Evolutionary conservation across 306 rosid species (phyloP).

Genomic region (Lupinus albus): DNA sequence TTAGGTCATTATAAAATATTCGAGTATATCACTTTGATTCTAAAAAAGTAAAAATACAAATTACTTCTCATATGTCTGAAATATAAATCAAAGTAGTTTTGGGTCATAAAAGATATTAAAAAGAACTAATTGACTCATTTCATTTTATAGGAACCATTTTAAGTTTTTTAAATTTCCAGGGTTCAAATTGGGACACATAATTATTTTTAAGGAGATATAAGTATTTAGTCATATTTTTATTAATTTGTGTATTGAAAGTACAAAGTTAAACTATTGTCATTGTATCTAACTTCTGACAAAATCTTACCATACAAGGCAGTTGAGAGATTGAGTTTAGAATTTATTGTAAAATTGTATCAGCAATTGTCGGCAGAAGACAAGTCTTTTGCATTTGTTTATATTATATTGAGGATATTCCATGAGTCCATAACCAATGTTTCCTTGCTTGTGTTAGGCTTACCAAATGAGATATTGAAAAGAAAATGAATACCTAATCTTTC

Average conservation of each 20-base stretch:
- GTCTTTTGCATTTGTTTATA: conserved; percentile 33
- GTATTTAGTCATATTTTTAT: too few relatives aligned
- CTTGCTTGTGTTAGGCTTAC: not conserved
- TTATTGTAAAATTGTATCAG: conserved; percentile 8
- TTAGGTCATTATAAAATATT: too few relatives aligned
- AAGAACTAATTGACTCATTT: too few relatives aligned
- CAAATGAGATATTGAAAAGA: not conserved
- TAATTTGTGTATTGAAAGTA: conserved; percentile 12
- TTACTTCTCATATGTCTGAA: too few relatives aligned
- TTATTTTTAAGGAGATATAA: too few relatives aligned
- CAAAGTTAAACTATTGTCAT: not conserved
- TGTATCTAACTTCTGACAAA: conserved; percentile 21
- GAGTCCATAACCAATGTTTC: conserved; percentile 30
- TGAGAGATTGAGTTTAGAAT: conserved; percentile 28
- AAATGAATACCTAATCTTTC: not conserved
- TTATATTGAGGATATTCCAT: conserved; percentile 28
- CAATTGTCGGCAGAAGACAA: conserved; percentile 38
- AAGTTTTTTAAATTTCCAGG: too few relatives aligned
- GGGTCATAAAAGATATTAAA: too few relatives aligned
- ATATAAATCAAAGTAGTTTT: too few relatives aligned
- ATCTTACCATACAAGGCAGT: conserved; percentile 19
- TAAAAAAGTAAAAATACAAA: too few relatives aligned
- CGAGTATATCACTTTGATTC: too few relatives aligned
- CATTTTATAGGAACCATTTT: too few relatives aligned
- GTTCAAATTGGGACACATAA: too few relatives aligned